Percentiles rank a stretch among this genome's conserved stretches.
These are phyloP conservation scores for Athelia sp. DNA, from an alignment of 1,284 basidiomycete species.

Conservation along the genomic window DNA sequence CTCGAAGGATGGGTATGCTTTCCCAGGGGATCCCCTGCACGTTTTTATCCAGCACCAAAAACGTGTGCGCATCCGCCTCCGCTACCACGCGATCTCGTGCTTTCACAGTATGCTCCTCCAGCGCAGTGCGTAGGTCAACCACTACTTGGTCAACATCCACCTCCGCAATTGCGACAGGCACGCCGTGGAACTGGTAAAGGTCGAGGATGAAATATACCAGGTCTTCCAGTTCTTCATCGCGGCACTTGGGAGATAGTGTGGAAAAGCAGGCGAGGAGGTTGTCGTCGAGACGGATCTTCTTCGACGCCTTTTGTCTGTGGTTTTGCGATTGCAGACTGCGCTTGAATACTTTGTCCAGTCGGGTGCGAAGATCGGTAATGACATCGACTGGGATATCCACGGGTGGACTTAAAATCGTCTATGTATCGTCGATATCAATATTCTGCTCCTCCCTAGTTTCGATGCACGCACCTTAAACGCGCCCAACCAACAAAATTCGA, in stretches of 20 bases:
- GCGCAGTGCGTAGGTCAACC: slow-evolving; percentile 63
- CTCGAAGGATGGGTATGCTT: slow-evolving; percentile 83
- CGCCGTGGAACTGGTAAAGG: slow-evolving; percentile 89
- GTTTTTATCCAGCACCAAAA: slow-evolving; percentile 90
- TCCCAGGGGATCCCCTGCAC: slow-evolving; percentile 95
- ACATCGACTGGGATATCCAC: slow-evolving; percentile 39
- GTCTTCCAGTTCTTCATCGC: slow-evolving; percentile 94
- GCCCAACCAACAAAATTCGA: slow-evolving; percentile 96
- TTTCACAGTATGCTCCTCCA: slow-evolving; percentile 63
- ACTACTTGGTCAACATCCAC: slow-evolving; percentile 87
- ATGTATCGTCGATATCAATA: slow-evolving; percentile 3
- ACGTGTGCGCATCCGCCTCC: slow-evolving; percentile 64
- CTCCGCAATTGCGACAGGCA: slow-evolving; percentile 87
- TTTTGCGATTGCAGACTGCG: slow-evolving; percentile 57
- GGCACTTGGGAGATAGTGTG: slow-evolving; percentile 73
- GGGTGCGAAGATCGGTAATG: slow-evolving; percentile 51
- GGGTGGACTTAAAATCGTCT: slow-evolving; percentile 71
- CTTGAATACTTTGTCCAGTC: slow-evolving; percentile 74
- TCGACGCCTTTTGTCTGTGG: slow-evolving; percentile 44
- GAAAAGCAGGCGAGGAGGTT: slow-evolving; percentile 83
- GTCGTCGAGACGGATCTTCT: slow-evolving; percentile 60
- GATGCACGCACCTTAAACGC: slow-evolving; percentile 80
- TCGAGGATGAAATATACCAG: slow-evolving; percentile 93
- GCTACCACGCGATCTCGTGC: slow-evolving; percentile 22
- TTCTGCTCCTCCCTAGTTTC: neutral